Evolutionary conservation across 1,284 basidiomycete genomes (phyloP).

Genomic region (Ganoderma meredithae): DNA sequence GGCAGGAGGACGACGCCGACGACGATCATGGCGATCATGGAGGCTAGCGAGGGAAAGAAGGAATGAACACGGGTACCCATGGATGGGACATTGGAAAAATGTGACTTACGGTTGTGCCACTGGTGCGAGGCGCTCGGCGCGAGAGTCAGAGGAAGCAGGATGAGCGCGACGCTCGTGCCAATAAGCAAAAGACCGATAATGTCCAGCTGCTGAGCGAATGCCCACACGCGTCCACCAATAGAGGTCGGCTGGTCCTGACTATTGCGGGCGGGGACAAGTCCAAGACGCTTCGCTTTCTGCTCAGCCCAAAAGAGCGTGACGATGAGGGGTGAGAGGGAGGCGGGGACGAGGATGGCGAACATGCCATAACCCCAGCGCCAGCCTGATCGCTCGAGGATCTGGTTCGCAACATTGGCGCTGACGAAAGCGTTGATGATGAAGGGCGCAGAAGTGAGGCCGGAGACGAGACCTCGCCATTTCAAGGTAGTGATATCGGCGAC

Average conservation of each 20-base stretch:
- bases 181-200: conserved; percentile 65
- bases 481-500: conserved; percentile 85
- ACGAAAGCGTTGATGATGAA: conserved; percentile 77
- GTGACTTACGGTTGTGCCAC: conserved; percentile 44
- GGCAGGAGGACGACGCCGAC: conserved; percentile 56
- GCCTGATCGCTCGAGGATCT: conserved; percentile 58
- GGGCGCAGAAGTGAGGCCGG: conserved; percentile 68
- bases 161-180: conserved; percentile 56
- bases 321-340: conserved; percentile 64
- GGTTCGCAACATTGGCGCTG: conserved; percentile 71
- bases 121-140: conserved; percentile 46
- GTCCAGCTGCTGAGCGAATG: conserved; percentile 60
- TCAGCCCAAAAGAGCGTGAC: conserved; percentile 78
- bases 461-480: conserved; percentile 79
- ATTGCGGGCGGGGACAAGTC: conserved; percentile 43
- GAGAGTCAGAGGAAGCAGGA: conserved; percentile 71
- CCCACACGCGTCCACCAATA: conserved; percentile 37
- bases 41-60: conserved; percentile 44
- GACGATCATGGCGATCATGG: conserved; percentile 63
- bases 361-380: conserved; percentile 88
- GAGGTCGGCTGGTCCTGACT: conserved; percentile 8
- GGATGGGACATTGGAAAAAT: background rate
- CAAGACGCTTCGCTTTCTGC: conserved; percentile 61
- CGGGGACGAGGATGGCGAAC: conserved; percentile 69
- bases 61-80: background rate